phyloP scores from a whole-genome alignment of 495 filamentous ascomycete genomes.

The Cryomyces minteri region DNA sequence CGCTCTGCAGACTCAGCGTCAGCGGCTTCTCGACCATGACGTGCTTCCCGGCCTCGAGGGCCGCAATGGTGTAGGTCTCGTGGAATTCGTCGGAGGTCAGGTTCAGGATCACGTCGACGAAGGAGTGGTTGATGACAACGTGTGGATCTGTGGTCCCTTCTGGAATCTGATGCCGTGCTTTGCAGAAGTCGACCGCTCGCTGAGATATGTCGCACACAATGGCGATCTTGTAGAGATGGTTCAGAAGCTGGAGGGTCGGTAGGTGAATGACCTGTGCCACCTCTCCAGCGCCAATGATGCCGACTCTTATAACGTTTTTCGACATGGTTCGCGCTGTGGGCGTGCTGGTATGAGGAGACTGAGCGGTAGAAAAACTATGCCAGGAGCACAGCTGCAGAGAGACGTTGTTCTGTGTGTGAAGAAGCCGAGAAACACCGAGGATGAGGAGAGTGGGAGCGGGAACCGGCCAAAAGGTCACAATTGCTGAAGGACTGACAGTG shows the following conservation, averaged over 20 bases:
- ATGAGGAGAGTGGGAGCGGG: no score
- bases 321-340: no score
- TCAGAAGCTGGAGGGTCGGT: slow-evolving; percentile 25
- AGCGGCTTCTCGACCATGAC: slow-evolving; percentile 38
- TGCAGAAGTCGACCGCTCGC: slow-evolving; percentile 9
- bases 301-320: slow-evolving; percentile 9
- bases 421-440: no score
- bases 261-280: slow-evolving; percentile 32
- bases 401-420: no score
- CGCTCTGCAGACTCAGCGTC: slow-evolving; percentile 23
- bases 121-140: slow-evolving; percentile 1
- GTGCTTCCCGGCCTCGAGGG: slow-evolving; percentile 31
- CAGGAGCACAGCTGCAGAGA: no score
- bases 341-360: no score
- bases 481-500: no score
- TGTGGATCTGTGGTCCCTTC: neutral
- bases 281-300: slow-evolving; percentile 30
- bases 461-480: no score
- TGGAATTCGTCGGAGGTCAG: slow-evolving; percentile 35
- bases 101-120: slow-evolving; percentile 27
- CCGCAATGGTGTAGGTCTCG: slow-evolving; percentile 27
- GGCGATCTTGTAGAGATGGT: slow-evolving; percentile 20
- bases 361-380: no score
- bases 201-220: slow-evolving; percentile 26
- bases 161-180: neutral